A percentile compares a stretch with the other conserved stretches of the same genome.
These are phyloP conservation scores for Cladosporium sp. DNA, from an alignment of 2,329 filamentous ascomycete genomes.

Conservation along the genomic window DNA sequence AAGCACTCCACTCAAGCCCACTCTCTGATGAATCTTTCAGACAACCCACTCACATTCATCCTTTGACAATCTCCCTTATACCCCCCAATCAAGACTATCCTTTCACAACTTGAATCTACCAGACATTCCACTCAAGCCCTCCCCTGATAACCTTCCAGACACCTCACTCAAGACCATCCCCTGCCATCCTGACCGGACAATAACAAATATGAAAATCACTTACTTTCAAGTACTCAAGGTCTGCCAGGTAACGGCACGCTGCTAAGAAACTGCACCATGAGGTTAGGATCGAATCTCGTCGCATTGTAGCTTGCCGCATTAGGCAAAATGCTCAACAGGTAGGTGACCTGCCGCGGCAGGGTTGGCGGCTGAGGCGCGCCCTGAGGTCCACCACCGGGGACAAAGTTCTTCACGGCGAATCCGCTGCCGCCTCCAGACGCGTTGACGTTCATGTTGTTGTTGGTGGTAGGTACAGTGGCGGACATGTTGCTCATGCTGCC, in stretches of 20 bases:
- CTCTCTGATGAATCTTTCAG: too few relatives aligned
- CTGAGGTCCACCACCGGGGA: slow-evolving; percentile 17
- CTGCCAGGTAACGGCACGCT: slow-evolving; percentile 42
- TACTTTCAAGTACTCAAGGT: not conserved
- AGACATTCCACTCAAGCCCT: too few relatives aligned
- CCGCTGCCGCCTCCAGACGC: slow-evolving; percentile 21
- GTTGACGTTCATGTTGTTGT: not conserved
- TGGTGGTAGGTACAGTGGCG: slow-evolving; percentile 18
- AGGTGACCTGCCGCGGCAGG: slow-evolving; percentile 64
- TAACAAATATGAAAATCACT: too few relatives aligned
- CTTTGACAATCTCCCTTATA: too few relatives aligned
- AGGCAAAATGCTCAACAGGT: slow-evolving; percentile 55
- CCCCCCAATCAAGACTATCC: too few relatives aligned
- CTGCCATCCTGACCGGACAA: too few relatives aligned
- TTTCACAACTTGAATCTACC: too few relatives aligned
- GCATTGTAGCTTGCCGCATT: slow-evolving; percentile 67
- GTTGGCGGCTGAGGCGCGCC: slow-evolving; percentile 48
- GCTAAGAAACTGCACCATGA: slow-evolving; percentile 69
- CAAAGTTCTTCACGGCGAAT: slow-evolving; percentile 31
- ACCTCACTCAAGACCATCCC: too few relatives aligned
- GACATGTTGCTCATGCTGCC: slow-evolving; percentile 19
- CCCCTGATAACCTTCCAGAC: too few relatives aligned
- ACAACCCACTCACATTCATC: too few relatives aligned
- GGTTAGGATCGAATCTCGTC: slow-evolving; percentile 64
- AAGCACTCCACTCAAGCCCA: too few relatives aligned